phyloP scores from a whole-genome alignment of 2,329 filamentous ascomycete genomes.

The Epichloe coenophiala region DNA sequence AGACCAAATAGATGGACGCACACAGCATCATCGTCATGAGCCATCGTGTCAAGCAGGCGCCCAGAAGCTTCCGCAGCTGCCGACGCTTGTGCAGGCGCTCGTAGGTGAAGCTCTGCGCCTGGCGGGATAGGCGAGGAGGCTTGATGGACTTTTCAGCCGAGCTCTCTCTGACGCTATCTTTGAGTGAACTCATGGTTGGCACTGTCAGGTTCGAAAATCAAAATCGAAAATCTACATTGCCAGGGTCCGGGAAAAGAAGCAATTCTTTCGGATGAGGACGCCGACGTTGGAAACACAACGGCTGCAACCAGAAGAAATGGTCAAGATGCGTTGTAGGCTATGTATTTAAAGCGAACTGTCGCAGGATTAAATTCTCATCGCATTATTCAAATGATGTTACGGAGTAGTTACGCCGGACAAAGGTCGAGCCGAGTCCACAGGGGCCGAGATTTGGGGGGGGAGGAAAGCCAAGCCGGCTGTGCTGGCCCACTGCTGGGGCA shows the following conservation, averaged over 20 bases:
- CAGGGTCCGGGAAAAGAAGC: not conserved
- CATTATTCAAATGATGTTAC: too few species aligned
- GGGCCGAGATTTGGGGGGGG: too few species aligned
- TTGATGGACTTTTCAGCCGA: not conserved
- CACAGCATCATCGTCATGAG: slow-evolving; percentile 16
- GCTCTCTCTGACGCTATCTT: not conserved
- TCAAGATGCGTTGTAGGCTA: too few species aligned
- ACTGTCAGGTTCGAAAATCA: too few species aligned
- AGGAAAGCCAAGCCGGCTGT: too few species aligned
- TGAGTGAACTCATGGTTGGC: not conserved
- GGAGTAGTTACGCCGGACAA: too few species aligned
- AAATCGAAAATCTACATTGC: too few species aligned
- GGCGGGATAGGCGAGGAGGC: not conserved
- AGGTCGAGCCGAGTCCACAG: too few species aligned
- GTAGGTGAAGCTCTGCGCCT: slow-evolving; percentile 9
- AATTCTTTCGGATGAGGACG: not conserved
- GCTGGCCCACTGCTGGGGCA: too few species aligned
- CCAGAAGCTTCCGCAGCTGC: slow-evolving; percentile 10
- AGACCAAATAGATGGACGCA: slow-evolving; percentile 15
- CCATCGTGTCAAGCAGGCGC: slow-evolving; percentile 13
- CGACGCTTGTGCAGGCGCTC: slow-evolving; percentile 9
- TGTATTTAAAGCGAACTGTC: too few species aligned
- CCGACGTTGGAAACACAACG: not conserved
- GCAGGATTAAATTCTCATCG: too few species aligned
- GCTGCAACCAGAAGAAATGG: too few species aligned